Evolutionary conservation across 1,139 yeast genomes (phyloP).

Genomic region (Cylindricascospora bacillispora): DNA sequence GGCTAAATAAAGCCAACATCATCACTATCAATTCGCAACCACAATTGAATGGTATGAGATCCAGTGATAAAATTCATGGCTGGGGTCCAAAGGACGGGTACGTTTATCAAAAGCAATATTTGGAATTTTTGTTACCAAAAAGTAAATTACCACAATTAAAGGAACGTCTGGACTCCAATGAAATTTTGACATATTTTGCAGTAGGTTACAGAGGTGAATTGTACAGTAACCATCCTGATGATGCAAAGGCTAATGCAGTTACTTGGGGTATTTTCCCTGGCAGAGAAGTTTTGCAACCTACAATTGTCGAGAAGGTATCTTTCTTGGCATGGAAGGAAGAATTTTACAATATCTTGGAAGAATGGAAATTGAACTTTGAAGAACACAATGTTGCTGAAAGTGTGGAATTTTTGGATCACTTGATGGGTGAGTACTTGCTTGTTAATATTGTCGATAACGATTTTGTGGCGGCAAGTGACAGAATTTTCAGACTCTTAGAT

Average conservation of each 20-base stretch:
- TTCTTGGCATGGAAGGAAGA: slow-evolving; percentile 97
- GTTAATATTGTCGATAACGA: slow-evolving; percentile 90
- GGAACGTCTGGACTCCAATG: slow-evolving; percentile 29
- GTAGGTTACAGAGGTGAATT: slow-evolving; percentile 46
- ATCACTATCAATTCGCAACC: slow-evolving; percentile 92
- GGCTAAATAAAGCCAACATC: slow-evolving; percentile 52
- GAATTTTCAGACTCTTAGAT: slow-evolving; percentile 28
- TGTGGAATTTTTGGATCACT: slow-evolving; percentile 33
- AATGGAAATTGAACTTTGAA: slow-evolving; percentile 57
- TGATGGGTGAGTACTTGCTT: slow-evolving; percentile 54
- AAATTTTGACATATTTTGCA: slow-evolving; percentile 64
- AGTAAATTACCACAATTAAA: slow-evolving; percentile 28
- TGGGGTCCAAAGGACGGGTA: slow-evolving; percentile 96
- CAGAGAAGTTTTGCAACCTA: slow-evolving; percentile 80
- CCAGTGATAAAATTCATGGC: slow-evolving; percentile 63
- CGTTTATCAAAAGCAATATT: slow-evolving; percentile 85
- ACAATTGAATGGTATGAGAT: slow-evolving; percentile 68
- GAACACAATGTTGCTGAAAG: slow-evolving; percentile 25
- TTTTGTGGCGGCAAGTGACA: slow-evolving; percentile 31
- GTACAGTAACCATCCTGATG: slow-evolving; percentile 55
- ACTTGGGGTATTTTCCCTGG: slow-evolving; percentile 98
- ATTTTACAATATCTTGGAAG: slow-evolving; percentile 68
- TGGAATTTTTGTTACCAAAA: slow-evolving; percentile 71
- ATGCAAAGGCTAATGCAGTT: slow-evolving; percentile 75
- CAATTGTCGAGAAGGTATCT: slow-evolving; percentile 80